These are phyloP conservation scores for Lathyrus tuberosus DNA, from an alignment of 306 rosid species.

Conservation along the genomic window DNA sequence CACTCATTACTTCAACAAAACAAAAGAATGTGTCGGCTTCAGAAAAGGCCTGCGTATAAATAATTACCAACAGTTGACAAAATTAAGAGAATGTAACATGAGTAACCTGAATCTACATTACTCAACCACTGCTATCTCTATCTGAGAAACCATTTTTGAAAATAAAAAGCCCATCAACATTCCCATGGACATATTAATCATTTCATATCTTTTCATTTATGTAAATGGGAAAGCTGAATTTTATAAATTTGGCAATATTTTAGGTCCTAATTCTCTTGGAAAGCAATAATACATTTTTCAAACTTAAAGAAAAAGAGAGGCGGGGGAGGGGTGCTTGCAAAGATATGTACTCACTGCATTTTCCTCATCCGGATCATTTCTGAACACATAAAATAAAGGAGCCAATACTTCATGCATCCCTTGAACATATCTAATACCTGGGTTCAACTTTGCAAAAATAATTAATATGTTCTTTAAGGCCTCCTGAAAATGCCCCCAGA, in stretches of 20 bases:
- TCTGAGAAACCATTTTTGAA: constrained; percentile 4
- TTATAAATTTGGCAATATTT: constrained; percentile 12
- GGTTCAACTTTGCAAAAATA: constrained; percentile 89
- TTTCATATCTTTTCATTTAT: constrained; percentile 16
- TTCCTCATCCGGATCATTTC: constrained; percentile 85
- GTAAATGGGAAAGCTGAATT: not conserved
- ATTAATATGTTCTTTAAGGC: constrained; percentile 79
- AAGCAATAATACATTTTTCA: constrained; percentile 17
- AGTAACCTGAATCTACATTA: constrained; percentile 16
- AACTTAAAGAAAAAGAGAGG: not conserved
- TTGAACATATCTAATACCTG: constrained; percentile 95
- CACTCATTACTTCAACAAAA: constrained; percentile 92
- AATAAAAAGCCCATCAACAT: constrained; percentile 25
- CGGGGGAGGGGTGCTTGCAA: not conserved
- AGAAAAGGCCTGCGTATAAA: constrained; percentile 68
- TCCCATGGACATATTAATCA: constrained; percentile 1
- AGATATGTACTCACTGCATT: constrained; percentile 61
- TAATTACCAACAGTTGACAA: constrained; percentile 36
- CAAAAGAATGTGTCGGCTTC: constrained; percentile 99
- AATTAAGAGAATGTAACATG: constrained; percentile 22
- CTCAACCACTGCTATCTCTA: constrained; percentile 9
- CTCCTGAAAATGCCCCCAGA: constrained; percentile 67
- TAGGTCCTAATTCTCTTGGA: not conserved
- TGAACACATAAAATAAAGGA: constrained; percentile 85
- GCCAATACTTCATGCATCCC: constrained; percentile 98